These are phyloP conservation scores for Novymonas esmeraldas DNA, from an alignment of 208 protist species.

Conservation along the genomic window DNA sequence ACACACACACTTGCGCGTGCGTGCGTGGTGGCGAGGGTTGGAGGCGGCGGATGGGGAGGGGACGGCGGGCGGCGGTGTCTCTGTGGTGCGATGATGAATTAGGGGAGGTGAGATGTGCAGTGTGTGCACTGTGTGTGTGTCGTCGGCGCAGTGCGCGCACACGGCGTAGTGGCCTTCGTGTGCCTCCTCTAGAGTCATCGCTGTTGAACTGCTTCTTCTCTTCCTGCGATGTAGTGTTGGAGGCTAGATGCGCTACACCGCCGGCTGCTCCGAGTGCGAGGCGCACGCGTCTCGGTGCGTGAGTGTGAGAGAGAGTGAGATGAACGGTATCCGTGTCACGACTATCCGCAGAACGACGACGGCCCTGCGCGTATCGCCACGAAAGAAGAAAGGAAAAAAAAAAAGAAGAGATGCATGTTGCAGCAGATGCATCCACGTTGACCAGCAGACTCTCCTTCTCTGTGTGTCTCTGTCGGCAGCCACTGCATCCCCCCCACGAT, in stretches of 20 bases:
- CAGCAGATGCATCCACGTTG: too few species aligned
- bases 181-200: slow-evolving; percentile 35
- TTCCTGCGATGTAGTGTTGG: slow-evolving; percentile 35
- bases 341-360: too few species aligned
- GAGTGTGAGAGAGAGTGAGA: too few species aligned
- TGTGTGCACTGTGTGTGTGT: not conserved
- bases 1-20: not conserved
- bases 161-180: too few species aligned
- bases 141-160: not conserved
- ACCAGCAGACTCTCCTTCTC: too few species aligned
- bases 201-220: slow-evolving; percentile 20
- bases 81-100: slow-evolving; percentile 22
- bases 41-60: not conserved
- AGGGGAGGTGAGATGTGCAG: slow-evolving; percentile 14
- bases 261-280: too few species aligned
- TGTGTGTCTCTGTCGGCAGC: too few species aligned
- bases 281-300: not conserved
- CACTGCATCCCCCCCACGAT: too few species aligned
- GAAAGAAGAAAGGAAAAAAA: too few species aligned
- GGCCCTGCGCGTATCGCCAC: too few species aligned
- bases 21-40: not conserved
- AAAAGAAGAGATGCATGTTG: too few species aligned
- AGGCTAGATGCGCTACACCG: slow-evolving; percentile 13
- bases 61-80: not conserved
- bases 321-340: too few species aligned